Evolutionary conservation across 805 yeast genomes (phyloP).

Genomic region (Scheffersomyces stipitis): DNA sequence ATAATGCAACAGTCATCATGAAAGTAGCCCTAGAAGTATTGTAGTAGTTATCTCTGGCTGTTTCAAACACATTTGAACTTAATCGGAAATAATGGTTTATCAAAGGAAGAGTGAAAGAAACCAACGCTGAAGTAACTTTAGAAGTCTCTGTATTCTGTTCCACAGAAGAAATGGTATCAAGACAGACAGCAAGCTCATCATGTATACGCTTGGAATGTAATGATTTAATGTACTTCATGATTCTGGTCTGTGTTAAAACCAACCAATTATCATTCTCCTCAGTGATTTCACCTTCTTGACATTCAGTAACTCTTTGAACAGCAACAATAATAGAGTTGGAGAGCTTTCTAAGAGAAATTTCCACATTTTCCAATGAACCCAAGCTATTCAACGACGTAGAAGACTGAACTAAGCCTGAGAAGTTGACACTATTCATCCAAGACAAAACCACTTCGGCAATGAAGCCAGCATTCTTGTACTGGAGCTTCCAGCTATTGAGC

Average conservation of each 20-base stretch:
- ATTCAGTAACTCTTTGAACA: slow-evolving; percentile 57
- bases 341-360: slow-evolving; percentile 48
- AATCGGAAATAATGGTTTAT: slow-evolving; percentile 58
- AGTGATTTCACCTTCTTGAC: slow-evolving; percentile 30
- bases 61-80: slow-evolving; percentile 41
- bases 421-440: slow-evolving; percentile 41
- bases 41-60: slow-evolving; percentile 48
- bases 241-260: slow-evolving; percentile 43
- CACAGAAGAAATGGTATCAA: slow-evolving; percentile 31
- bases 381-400: slow-evolving; percentile 19
- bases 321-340: slow-evolving; percentile 62
- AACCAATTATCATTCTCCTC: slow-evolving; percentile 71
- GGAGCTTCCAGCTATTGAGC: slow-evolving; percentile 35
- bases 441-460: slow-evolving; percentile 46
- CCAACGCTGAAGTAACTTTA: slow-evolving; percentile 43
- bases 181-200: slow-evolving; percentile 31
- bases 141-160: slow-evolving; percentile 42
- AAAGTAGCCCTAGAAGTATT: slow-evolving; percentile 62
- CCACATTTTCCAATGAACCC: slow-evolving; percentile 36
- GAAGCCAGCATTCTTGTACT: slow-evolving; percentile 37
- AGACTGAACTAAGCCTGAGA: slow-evolving; percentile 18
- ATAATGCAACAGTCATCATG: slow-evolving; percentile 54
- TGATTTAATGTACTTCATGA: slow-evolving; percentile 41
- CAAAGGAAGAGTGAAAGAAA: slow-evolving; percentile 62
- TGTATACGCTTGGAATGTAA: slow-evolving; percentile 41